Evolutionary conservation across 2,329 filamentous ascomycete genomes (phyloP), one percentile per base, ranked within the genome.

Genomic region (Kalaharituber pfeilii): DNA sequence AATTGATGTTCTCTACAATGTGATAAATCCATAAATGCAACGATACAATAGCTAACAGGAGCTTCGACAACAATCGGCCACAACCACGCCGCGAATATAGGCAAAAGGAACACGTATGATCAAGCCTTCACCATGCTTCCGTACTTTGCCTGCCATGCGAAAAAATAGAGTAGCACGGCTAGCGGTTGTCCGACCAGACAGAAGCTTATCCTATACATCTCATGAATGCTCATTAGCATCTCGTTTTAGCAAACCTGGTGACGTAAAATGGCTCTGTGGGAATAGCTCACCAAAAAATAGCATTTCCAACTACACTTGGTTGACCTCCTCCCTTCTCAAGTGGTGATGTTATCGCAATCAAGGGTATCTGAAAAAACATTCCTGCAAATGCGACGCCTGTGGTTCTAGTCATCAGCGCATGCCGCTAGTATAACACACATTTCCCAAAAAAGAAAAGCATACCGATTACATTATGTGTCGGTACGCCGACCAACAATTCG

Each of bases 81-180:
- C 6, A 2, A 6, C 7, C 33, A 39, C 20, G 13, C 20, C 13
- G 2, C 33, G n/a, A 39, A 20, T 47, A 47, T 47, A 47, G n/a
- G n/a, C n/a, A n/a, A n/a, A n/a, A n/a, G n/a, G n/a, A n/a, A n/a
- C n/a, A 25, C 20, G 13, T 47, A 47, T 47, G 15, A 20, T 5
- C 24, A 22, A 47, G 24, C 13, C 36, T 33, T 85, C n/a, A n/a
- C n/a, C 22, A 88, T 82, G 63, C 82, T 87, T 11, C 91, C 91
- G 66, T 94, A 95, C 71, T 96, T 96, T 53, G 86, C 86, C 70
- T 96, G 89, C 89, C 91, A 98, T 1, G 88, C 88, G 67, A 96
- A 96, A 68, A 95, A 98, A 68, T 98, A 98, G 67, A 94, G 74
- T 57, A 98, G 71, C 0, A 86, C 88, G 1, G 86, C 91, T 62